phyloP scores from a whole-genome alignment of 2,329 filamentous ascomycete genomes.

The Colletotrichum acutatum region DNA sequence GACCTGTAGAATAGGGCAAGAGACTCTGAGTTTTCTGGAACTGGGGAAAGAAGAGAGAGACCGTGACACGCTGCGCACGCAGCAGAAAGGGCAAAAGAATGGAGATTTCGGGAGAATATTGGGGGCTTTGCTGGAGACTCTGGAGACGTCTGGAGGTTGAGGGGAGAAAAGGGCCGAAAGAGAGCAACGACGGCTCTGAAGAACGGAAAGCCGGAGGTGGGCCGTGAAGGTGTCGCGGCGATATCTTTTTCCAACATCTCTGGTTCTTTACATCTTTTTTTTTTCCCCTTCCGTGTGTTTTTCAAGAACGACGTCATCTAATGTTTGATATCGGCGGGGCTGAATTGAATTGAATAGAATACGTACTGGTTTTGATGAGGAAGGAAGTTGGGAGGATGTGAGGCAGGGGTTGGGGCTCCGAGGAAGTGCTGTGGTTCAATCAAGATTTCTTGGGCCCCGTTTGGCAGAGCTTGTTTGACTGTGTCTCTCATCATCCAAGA shows the following conservation, averaged over 20 bases:
- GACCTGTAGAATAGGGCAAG: slow-evolving; percentile 25
- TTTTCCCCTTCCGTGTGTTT: background rate
- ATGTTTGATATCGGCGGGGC: background rate
- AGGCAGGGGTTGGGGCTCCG: background rate
- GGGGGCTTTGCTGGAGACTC: slow-evolving; percentile 28
- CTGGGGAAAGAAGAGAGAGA: background rate
- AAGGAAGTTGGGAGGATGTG: background rate
- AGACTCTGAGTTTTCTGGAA: background rate
- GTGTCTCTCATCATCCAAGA: background rate
- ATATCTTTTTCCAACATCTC: background rate
- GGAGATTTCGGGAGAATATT: slow-evolving; percentile 33
- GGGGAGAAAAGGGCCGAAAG: slow-evolving; percentile 30
- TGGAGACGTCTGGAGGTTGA: slow-evolving; percentile 3
- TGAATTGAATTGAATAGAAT: background rate
- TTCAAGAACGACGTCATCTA: background rate
- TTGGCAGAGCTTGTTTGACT: slow-evolving; percentile 18
- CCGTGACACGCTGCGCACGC: background rate
- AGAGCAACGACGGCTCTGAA: background rate
- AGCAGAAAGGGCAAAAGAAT: slow-evolving; percentile 8
- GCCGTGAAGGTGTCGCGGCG: background rate
- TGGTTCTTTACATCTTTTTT: background rate
- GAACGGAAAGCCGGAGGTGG: background rate
- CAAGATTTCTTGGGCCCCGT: slow-evolving; percentile 15
- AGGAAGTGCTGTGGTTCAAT: slow-evolving; percentile 6
- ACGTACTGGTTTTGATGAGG: background rate